phyloP scores from a whole-genome alignment of 1,139 yeast genomes.

The Candida dubliniensis region DNA sequence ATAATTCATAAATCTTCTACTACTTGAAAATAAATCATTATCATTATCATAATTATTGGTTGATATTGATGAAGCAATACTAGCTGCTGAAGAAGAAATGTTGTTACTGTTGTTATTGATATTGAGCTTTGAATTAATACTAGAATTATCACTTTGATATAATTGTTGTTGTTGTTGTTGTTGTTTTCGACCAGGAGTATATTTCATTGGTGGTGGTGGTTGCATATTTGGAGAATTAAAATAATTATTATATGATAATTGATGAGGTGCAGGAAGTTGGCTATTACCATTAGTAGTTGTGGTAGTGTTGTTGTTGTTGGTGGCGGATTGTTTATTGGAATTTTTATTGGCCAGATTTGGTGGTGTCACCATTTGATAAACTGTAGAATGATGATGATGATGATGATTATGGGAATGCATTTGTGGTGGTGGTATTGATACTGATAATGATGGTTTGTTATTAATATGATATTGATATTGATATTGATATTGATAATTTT shows the following conservation, averaged over 20 bases:
- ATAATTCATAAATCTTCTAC: slow-evolving; percentile 1
- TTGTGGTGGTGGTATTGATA: slow-evolving; percentile 3
- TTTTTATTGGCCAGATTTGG: slow-evolving; percentile 3
- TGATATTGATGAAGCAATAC: slow-evolving; percentile 4
- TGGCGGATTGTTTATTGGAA: not conserved
- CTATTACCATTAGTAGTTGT: not conserved
- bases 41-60: slow-evolving; percentile 1
- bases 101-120: too few relatives aligned
- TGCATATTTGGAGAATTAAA: slow-evolving; percentile 5
- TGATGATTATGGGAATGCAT: slow-evolving; percentile 1
- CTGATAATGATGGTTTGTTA: not conserved
- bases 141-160: not conserved
- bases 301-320: not conserved
- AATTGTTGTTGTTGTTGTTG: not conserved
- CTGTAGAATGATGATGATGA: not conserved
- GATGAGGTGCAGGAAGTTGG: slow-evolving; percentile 4
- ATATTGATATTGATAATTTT: too few relatives aligned
- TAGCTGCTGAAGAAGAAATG: slow-evolving; percentile 3
- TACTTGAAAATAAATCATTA: slow-evolving; percentile 7
- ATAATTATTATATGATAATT: slow-evolving; percentile 2
- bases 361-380: slow-evolving; percentile 9
- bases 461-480: too few relatives aligned
- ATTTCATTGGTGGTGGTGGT: slow-evolving; percentile 6
- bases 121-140: slow-evolving; percentile 2
- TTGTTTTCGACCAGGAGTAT: not conserved